Evolutionary conservation across 352 stramenopile genomes (phyloP).

Genomic region (Globisporangium alternatum): DNA sequence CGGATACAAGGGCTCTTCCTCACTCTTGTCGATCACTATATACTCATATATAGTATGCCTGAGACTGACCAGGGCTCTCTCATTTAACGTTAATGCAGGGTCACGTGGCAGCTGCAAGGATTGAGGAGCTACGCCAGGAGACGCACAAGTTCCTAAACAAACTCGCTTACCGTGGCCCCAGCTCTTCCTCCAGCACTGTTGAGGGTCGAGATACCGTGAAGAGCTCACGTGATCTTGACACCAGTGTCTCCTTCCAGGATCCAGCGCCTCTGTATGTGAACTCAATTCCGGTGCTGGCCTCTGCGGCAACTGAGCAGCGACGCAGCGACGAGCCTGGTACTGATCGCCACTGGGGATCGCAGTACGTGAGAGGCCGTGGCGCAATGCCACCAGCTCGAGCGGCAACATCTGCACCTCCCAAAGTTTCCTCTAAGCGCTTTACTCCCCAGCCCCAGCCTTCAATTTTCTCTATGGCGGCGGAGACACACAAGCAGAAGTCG

Average conservation of each 20-base stretch:
- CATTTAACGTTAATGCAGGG: neutral
- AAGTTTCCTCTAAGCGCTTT: neutral
- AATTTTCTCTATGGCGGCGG: neutral
- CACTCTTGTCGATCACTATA: neutral
- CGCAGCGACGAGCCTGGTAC: neutral
- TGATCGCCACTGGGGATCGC: neutral
- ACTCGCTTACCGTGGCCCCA: neutral
- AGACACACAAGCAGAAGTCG: neutral
- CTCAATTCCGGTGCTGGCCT: neutral
- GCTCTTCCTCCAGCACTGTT: neutral
- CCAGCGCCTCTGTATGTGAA: neutral
- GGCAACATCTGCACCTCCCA: neutral
- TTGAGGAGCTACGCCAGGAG: conserved; percentile 11
- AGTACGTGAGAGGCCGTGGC: neutral
- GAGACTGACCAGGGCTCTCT: neutral
- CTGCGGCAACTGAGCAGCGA: neutral
- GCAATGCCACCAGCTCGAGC: too few species aligned
- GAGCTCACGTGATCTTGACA: neutral
- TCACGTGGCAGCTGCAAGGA: neutral
- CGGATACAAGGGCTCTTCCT: neutral
- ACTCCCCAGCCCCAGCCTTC: conserved; percentile 1
- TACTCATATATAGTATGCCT: neutral
- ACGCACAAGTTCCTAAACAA: conserved; percentile 8
- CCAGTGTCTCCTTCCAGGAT: neutral
- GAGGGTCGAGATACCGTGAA: neutral